Conservation (phyloP, 208 protist species). For the Leishmania amazonensis region DNA sequence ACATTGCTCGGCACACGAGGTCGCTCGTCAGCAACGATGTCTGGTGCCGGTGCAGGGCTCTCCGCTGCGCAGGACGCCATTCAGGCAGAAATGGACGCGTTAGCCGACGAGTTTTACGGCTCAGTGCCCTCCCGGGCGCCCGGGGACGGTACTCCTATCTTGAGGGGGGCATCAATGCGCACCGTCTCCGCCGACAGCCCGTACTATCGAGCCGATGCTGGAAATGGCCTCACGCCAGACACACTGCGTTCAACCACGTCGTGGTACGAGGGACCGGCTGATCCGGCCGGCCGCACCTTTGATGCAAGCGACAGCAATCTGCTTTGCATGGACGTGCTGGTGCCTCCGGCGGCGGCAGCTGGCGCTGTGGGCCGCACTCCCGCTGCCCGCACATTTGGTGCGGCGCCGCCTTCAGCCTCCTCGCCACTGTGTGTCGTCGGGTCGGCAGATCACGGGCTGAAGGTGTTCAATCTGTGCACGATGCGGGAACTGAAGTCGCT, state of each 20-base stretch:
- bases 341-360: background rate
- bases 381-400: background rate
- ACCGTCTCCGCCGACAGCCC: background rate
- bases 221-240: background rate
- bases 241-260: conserved; percentile 26
- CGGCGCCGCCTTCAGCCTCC: background rate
- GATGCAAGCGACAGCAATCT: conserved; percentile 85
- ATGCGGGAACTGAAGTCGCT: conserved; percentile 62
- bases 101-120: conserved; percentile 69
- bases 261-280: conserved; percentile 54
- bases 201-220: conserved; percentile 5
- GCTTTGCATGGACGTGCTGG: conserved; percentile 87
- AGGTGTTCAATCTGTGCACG: conserved; percentile 74
- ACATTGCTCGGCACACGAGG: background rate
- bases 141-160: background rate
- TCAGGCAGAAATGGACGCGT: conserved; percentile 52
- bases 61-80: conserved; percentile 39
- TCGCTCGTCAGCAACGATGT: background rate
- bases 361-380: background rate
- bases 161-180: background rate
- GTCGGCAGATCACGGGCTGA: conserved; percentile 85
- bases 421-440: conserved; percentile 67
- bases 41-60: background rate
- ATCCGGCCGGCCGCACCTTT: conserved; percentile 56
- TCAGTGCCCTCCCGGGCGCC: conserved; percentile 26